A percentile compares a stretch with the other conserved stretches of the same genome.
phyloP scores from a whole-genome alignment of 2,329 filamentous ascomycete genomes.

The Orbilia quercus region DNA sequence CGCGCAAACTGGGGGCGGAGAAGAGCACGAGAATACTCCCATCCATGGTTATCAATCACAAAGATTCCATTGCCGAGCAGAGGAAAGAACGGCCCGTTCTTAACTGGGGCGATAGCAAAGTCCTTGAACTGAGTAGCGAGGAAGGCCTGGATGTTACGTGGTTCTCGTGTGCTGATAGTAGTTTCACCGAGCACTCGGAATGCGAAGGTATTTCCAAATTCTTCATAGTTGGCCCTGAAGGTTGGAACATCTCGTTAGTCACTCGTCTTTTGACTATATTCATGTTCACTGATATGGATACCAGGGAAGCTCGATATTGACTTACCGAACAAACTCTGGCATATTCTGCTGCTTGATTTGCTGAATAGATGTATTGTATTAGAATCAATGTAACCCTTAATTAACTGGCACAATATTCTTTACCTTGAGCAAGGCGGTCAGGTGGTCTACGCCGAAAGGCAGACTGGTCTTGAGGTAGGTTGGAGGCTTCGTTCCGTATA shows the following conservation, averaged over 20 bases:
- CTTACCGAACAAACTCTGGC: conserved; percentile 20
- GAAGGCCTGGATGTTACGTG: conserved; percentile 90
- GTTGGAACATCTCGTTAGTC: neutral
- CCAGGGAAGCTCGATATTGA: neutral
- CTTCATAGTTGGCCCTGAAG: conserved; percentile 6
- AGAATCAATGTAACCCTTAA: neutral
- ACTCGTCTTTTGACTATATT: neutral
- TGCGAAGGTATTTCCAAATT: conserved; percentile 15
- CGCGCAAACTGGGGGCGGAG: conserved; percentile 88
- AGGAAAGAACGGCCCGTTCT: conserved; percentile 59
- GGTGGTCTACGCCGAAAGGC: conserved; percentile 24
- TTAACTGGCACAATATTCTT: neutral
- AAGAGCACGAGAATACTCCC: conserved; percentile 83
- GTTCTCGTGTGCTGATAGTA: conserved; percentile 80
- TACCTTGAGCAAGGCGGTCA: conserved; percentile 9
- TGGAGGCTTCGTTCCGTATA: conserved; percentile 14
- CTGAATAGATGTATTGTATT: neutral
- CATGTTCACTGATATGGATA: neutral
- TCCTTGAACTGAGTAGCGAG: conserved; percentile 87
- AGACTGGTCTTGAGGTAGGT: conserved; percentile 1
- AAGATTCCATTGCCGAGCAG: conserved; percentile 83
- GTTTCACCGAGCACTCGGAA: conserved; percentile 66
- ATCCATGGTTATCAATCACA: conserved; percentile 79
- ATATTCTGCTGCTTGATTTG: conserved; percentile 19
- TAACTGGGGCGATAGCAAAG: conserved; percentile 67